Conservation (phyloP, 2,329 filamentous ascomycete species). For the Pyricularia pennisetigena region DNA sequence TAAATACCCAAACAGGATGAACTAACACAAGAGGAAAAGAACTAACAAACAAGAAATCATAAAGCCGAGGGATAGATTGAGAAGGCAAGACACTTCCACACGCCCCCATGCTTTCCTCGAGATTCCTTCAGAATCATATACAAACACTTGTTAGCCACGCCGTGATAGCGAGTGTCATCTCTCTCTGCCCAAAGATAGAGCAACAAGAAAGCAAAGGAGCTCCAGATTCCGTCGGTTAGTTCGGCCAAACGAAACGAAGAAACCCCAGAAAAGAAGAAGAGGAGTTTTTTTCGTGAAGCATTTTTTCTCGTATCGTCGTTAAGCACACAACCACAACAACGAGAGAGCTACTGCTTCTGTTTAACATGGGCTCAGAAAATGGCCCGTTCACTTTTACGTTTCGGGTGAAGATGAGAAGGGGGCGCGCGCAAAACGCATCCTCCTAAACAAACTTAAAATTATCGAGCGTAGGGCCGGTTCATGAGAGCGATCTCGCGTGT, state of each 20-base stretch:
- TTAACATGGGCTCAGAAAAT: background rate
- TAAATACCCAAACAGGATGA: background rate
- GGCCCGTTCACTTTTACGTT: background rate
- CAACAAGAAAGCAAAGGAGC: background rate
- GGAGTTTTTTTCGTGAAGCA: background rate
- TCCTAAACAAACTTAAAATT: slow-evolving; percentile 10
- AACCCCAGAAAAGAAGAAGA: background rate
- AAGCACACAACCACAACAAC: background rate
- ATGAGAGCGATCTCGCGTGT: slow-evolving; percentile 86
- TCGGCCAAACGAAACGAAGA: background rate
- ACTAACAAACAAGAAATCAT: background rate
- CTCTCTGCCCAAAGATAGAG: background rate
- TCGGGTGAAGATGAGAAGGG: background rate
- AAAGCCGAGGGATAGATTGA: background rate
- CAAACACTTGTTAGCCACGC: background rate
- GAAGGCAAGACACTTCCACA: background rate
- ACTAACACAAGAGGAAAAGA: background rate
- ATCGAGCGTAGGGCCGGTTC: slow-evolving; percentile 87
- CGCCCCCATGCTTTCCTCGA: background rate
- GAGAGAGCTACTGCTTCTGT: background rate
- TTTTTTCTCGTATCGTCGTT: background rate
- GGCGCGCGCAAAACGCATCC: background rate
- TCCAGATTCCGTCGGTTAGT: background rate
- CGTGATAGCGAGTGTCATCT: background rate
- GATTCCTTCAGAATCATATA: background rate